Conservation (phyloP, 352 stramenopile species). For the Phytopythium vexans region DNA sequence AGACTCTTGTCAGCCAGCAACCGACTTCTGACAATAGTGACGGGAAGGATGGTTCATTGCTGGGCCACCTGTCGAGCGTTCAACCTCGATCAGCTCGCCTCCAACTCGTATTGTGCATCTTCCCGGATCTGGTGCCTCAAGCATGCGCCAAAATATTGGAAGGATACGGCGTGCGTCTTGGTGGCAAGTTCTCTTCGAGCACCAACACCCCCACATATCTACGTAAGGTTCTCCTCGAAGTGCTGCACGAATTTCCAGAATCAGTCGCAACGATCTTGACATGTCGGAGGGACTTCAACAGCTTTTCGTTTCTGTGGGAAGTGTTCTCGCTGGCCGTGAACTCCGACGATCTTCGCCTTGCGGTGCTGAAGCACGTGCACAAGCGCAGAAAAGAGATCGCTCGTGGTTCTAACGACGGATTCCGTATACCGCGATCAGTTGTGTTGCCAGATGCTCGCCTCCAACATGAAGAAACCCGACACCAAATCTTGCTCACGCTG, state of each 20-base stretch:
- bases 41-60: neutral
- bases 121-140: constrained; percentile 2
- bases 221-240: too few species aligned
- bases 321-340: constrained; percentile 27
- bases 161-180: too few species aligned
- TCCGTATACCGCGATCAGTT: constrained; percentile 1
- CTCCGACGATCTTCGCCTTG: constrained; percentile 9
- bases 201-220: too few species aligned
- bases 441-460: neutral
- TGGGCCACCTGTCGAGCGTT: neutral
- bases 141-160: too few species aligned
- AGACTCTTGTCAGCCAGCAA: too few species aligned
- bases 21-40: too few species aligned
- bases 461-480: constrained; percentile 1
- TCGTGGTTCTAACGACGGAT: neutral
- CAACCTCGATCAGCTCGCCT: constrained; percentile 5
- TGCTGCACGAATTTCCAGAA: constrained; percentile 13
- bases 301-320: constrained; percentile 26
- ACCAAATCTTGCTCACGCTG: constrained; percentile 26
- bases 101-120: constrained; percentile 4
- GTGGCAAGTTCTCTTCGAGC: too few species aligned
- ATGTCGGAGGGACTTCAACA: constrained; percentile 18
- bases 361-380: constrained; percentile 9
- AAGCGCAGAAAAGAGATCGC: neutral
- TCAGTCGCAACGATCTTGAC: constrained; percentile 17